Evolutionary conservation across 768 basidiomycete genomes (phyloP).

Genomic region (Agaricus sinodeliciosus): DNA sequence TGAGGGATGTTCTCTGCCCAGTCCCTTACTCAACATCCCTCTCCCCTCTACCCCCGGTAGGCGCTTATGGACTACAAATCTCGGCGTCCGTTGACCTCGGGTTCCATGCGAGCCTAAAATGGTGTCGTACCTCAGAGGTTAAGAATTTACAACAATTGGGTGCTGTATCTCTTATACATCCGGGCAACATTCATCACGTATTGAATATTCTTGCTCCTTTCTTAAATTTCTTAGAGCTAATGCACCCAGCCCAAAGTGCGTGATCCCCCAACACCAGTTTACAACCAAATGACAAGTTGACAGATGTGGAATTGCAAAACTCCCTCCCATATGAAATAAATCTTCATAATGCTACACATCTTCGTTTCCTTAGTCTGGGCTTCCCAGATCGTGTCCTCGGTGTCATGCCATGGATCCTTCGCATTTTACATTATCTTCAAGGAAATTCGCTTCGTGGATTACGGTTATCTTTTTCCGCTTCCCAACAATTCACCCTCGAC

Average conservation of each 20-base stretch:
- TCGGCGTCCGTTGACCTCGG: not conserved
- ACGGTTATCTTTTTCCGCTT: constrained; percentile 21
- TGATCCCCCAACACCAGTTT: not conserved
- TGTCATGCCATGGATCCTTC: constrained; percentile 23
- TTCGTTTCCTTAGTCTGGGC: constrained; percentile 20
- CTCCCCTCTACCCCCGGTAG: not conserved
- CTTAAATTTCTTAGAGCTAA: not conserved
- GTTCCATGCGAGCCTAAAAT: not conserved
- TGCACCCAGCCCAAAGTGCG: constrained; percentile 2
- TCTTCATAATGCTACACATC: constrained; percentile 15
- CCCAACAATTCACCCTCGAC: constrained; percentile 25
- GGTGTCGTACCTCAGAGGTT: not conserved
- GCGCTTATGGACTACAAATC: not conserved
- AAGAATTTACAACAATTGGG: not conserved
- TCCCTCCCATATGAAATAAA: constrained; percentile 13
- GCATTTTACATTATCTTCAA: constrained; percentile 16
- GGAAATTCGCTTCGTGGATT: constrained; percentile 16
- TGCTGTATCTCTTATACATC: not conserved
- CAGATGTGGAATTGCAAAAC: not conserved
- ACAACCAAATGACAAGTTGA: not conserved
- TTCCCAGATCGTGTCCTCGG: constrained; percentile 22
- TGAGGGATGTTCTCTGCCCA: not conserved
- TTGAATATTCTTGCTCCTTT: not conserved
- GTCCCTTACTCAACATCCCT: not conserved
- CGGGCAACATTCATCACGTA: not conserved